Base-by-base conservation (phyloP, 495 filamentous ascomycete genomes). In the Bombardia bombarda region DNA sequence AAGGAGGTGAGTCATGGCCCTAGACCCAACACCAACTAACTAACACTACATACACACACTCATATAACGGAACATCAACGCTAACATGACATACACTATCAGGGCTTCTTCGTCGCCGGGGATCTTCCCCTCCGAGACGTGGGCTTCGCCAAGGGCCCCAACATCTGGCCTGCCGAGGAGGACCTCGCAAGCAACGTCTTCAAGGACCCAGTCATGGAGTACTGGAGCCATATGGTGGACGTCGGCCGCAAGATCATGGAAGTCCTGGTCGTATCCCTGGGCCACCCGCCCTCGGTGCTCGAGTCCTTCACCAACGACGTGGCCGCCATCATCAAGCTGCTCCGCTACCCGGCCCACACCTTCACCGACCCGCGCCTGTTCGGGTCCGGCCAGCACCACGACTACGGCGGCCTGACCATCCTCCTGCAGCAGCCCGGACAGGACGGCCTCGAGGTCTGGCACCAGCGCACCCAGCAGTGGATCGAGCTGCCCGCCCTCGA, bases 241-340 rank as follows among this genome's bases (percentile, higher is more conserved):
- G 57, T 71, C n/a, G 62, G 54, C 38, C 47, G 54, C 35, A 42
- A 46, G 0, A 50, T 72, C 10, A 8, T 28, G 9, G 26, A 28
- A n/a, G n/a, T n/a, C 26, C 26, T 28, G 53, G 65, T 21, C 48
- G 58, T 31, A 58, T 72, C 37, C 61, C 49, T 56, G 3, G 34
- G 54, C 4, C 45, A 53, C 49, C 62, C n/a, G n/a, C n/a, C n/a
- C n/a, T n/a, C n/a, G n/a, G n/a, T 61, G 47, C 54, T 76, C 7
- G 61, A 69, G 3, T 53, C 51, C 1, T 63, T 74, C 41, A 67
- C 70, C 1, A 70, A 66, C 13, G 66, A 71, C 50, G 68, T 69
- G 2, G 49, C 62, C 14, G 58, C 66, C 30, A 41, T 47, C 13
- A 60, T 74, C 61, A 66, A 62, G 42, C 42, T 72, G 34, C 56